phyloP scores from a whole-genome alignment of 805 yeast genomes.

The Saccharomycopsis olivae region DNA sequence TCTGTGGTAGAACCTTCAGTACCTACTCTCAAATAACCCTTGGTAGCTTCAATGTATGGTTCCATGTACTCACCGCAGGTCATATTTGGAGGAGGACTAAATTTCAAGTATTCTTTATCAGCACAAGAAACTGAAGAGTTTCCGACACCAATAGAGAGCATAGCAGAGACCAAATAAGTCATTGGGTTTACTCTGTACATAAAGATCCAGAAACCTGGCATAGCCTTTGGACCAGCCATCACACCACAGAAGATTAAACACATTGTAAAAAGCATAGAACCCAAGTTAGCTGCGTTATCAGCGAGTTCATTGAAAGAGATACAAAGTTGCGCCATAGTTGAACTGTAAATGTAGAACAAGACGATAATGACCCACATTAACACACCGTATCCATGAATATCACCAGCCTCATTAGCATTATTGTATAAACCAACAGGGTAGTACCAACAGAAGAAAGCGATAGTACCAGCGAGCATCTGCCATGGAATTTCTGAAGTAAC shows the following conservation, averaged over 20 bases:
- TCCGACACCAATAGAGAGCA: slow-evolving; percentile 47
- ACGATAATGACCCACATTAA: slow-evolving; percentile 35
- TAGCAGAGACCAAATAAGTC: slow-evolving; percentile 51
- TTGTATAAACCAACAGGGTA: slow-evolving; percentile 60
- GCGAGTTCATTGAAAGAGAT: slow-evolving; percentile 49
- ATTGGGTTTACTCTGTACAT: slow-evolving; percentile 68
- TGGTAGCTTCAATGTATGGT: slow-evolving; percentile 23
- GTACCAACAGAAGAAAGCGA: slow-evolving; percentile 53
- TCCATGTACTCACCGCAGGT: slow-evolving; percentile 49
- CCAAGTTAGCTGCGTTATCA: slow-evolving; percentile 55
- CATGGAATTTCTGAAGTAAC: slow-evolving; percentile 58
- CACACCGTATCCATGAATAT: slow-evolving; percentile 45
- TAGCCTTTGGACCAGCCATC: slow-evolving; percentile 39
- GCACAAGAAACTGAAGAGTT: slow-evolving; percentile 38
- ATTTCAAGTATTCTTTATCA: slow-evolving; percentile 33
- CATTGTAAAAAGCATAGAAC: slow-evolving; percentile 47
- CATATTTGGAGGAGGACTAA: slow-evolving; percentile 42
- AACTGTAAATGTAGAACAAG: slow-evolving; percentile 43
- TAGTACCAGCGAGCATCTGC: slow-evolving; percentile 51
- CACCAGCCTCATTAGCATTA: slow-evolving; percentile 41
- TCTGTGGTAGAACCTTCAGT: slow-evolving; percentile 31
- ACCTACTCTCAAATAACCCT: slow-evolving; percentile 33
- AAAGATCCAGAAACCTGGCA: slow-evolving; percentile 75
- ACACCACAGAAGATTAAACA: slow-evolving; percentile 73
- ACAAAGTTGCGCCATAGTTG: slow-evolving; percentile 47